Base-by-base conservation (phyloP, 2,329 filamentous ascomycete genomes). In the Hansfordia pulvinata region DNA sequence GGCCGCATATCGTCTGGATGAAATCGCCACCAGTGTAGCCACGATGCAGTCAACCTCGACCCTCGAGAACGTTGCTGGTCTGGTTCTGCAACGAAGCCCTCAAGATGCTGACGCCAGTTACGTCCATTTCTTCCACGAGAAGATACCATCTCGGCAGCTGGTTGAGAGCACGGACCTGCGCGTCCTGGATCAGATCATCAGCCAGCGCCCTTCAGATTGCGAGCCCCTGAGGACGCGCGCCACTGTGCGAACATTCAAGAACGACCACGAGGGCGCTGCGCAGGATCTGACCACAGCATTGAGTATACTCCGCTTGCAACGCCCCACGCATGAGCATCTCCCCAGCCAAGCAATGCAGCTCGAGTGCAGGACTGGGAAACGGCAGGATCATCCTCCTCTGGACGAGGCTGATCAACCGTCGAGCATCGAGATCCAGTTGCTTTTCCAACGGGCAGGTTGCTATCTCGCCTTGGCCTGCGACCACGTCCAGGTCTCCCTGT, bases 41-140 rank as follows among this genome's bases (percentile, higher is more conserved):
- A 82, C 76, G 0, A 90, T 88, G 81, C 80, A 88, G 53, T 74
- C 75, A 29, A 73, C 80, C 2, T 80, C 77, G 11, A 72, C 77
- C 1, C 56, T 92, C 9, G 80, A 90, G 40, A 77, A 83, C 31
- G 76, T 90, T 3, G 81, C 77, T 3, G 62, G 66, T 5, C 58
- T 78, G 34, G 82, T 92, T 17, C 53, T 90, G 34, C 72, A 80
- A 46, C 64, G 80, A 33, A 75, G 69, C 33, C 61, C 70, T n/a
- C 48, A 62, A 26, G 74, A 85, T 42, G 52, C 62, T 22, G 79
- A 90, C 42, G 83, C 81, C 16, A 79, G 77, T 49, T 90, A 90
- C 46, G 83, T 90, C n/a, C 79, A 90, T 46, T 90, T 88, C 54
- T 92, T 92, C 50, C 81, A 88, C 52, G 81, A 92, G 53, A 90